Base-by-base conservation (phyloP, 495 filamentous ascomycete genomes). In the Trichoderma reesei region DNA sequence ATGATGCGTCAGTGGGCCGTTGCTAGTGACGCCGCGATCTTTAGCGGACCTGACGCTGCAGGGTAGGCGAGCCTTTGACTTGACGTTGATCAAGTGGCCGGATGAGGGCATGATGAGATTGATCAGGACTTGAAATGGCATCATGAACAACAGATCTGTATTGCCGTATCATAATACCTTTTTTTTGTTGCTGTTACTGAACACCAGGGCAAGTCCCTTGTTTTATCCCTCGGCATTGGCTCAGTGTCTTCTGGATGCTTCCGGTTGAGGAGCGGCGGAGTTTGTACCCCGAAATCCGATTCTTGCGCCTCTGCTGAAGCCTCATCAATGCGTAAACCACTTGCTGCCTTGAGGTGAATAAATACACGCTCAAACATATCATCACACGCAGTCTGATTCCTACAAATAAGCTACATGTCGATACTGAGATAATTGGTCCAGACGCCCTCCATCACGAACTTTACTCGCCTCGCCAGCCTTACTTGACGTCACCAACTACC, bases 331-430 rank as follows among this genome's bases (percentile, higher is more conserved):
- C 59, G 59, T 61, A 61, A 16, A 18, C 59, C 59, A 37, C 41
- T 31, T 41, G 59, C 39, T 61, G 59, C 59, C 59, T 61, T 61
- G 36, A 61, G 4, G 16, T 41, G 7, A 20, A 41, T 61, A 38
- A 61, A 31, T 56, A 56, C 5, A 20, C 46, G 1, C 26, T 26
- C 26, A 26, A 26, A 26, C 26, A 26, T 26, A 26, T 26, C 26
- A 26, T 26, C 26, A 26, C 26, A 26, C 26, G 26, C 26, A 26
- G 26, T 26, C 26, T 26, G 26, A 26, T 26, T 26, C 26, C 1
- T 26, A 26, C 26, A 26, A 26, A 26, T 26, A 26, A 26, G 26
- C 26, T 26, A 26, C 26, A 26, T 26, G 26, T 26, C 26, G 26
- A 26, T 26, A 26, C 26, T 26, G 0, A 26, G 26, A 26, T 26